Evolutionary conservation across 768 basidiomycete species (phyloP), one percentile per base, ranked within the genome.

Genomic region (Favolaschia claudopus): DNA sequence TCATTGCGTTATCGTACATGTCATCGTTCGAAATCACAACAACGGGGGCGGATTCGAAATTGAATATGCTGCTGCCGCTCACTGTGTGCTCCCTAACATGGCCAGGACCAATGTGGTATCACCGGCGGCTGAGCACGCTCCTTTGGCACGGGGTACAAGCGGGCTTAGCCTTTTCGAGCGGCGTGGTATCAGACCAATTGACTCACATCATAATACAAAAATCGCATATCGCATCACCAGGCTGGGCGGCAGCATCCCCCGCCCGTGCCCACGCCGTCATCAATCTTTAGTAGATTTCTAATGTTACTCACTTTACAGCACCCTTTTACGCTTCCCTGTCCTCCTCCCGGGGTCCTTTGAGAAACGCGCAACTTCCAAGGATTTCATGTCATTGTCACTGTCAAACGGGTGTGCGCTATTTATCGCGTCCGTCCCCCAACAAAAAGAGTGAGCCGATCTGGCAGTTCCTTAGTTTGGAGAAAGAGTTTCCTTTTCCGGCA

Each of bases 401-500:
- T n/a, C n/a, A n/a, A n/a, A n/a, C n/a, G n/a, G n/a, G n/a, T n/a
- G n/a, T n/a, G n/a, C n/a, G n/a, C n/a, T n/a, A n/a, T n/a, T n/a
- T n/a, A n/a, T n/a, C n/a, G n/a, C n/a, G n/a, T n/a, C n/a, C n/a
- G n/a, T n/a, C n/a, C n/a, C n/a, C n/a, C n/a, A n/a, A n/a, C n/a
- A n/a, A n/a, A n/a, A n/a, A n/a, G n/a, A n/a, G n/a, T n/a, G n/a
- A n/a, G n/a, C n/a, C n/a, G n/a, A n/a, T n/a, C n/a, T n/a, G n/a
- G n/a, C n/a, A n/a, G n/a, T n/a, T n/a, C n/a, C n/a, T n/a, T n/a
- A n/a, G n/a, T 36, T 46, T 39, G 58, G 20, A 49, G 32, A 44
- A n/a, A 54, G 40, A 37, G n/a, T 60, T 60, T 34, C 58, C 58
- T 53, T 43, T 49, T 34, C 14, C 22, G 58, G 58, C 12, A 7